These are phyloP conservation scores for Thraustochytrium sp. DNA, from an alignment of 352 stramenopile genomes.

Conservation along the genomic window DNA sequence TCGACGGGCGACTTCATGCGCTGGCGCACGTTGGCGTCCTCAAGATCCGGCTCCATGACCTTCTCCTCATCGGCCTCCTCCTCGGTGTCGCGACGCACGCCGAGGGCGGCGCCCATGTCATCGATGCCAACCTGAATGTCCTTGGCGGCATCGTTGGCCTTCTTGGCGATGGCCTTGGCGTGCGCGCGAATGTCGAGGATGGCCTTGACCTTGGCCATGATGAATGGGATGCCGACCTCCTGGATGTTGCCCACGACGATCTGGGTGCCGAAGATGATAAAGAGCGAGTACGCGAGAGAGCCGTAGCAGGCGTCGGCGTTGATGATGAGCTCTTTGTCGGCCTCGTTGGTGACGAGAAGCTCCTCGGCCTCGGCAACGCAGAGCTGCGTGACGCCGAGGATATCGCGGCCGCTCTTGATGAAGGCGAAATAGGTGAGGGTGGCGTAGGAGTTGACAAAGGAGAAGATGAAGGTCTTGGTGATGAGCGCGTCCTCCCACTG, in stretches of 20 bases:
- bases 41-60: neutral
- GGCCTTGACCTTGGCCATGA: constrained; percentile 34
- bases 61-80: constrained; percentile 31
- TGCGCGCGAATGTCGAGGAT: constrained; percentile 25
- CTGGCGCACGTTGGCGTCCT: constrained; percentile 16
- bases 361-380: constrained; percentile 38
- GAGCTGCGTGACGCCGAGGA: constrained; percentile 64
- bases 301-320: constrained; percentile 65
- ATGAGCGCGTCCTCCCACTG: constrained; percentile 92
- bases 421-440: constrained; percentile 86
- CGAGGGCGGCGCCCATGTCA: constrained; percentile 6
- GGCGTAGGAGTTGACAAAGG: constrained; percentile 84
- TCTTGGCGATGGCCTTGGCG: neutral
- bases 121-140: neutral
- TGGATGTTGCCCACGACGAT: constrained; percentile 47
- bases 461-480: constrained; percentile 96
- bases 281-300: constrained; percentile 78
- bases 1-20: constrained; percentile 45
- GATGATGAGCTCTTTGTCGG: constrained; percentile 4
- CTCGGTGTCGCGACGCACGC: neutral
- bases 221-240: constrained; percentile 38
- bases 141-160: constrained; percentile 7
- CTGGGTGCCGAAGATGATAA: constrained; percentile 67
- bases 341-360: neutral
- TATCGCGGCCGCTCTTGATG: constrained; percentile 59